phyloP scores from a whole-genome alignment of 139 green algal species.

The Monoraphidium neglectum region DNA sequence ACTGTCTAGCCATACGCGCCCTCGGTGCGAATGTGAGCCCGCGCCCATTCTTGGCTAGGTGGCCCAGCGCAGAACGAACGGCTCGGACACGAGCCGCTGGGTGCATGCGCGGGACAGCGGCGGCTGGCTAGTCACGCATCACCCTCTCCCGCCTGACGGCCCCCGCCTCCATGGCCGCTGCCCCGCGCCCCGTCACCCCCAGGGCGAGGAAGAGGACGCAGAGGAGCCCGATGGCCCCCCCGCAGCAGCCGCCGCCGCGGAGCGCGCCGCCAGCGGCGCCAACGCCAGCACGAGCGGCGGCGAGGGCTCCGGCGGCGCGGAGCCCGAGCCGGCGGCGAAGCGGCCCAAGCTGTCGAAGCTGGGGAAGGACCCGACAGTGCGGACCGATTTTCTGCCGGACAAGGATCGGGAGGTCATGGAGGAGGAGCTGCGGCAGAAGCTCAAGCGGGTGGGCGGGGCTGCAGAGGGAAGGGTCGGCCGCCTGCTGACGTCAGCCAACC shows the following conservation, averaged over 20 bases:
- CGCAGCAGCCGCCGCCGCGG: neutral
- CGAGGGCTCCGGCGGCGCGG: neutral
- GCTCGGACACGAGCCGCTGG: too few species aligned
- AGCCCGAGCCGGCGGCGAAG: slow-evolving; percentile 15
- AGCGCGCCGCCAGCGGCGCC: too few species aligned
- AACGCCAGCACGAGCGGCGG: slow-evolving; percentile 5
- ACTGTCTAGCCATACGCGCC: too few species aligned
- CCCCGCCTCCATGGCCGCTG: too few species aligned
- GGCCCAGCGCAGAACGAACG: too few species aligned
- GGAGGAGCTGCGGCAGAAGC: slow-evolving; percentile 69
- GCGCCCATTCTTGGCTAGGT: too few species aligned
- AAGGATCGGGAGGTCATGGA: slow-evolving; percentile 82
- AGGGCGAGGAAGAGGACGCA: slow-evolving; percentile 33
- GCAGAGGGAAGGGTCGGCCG: too few species aligned
- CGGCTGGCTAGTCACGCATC: too few species aligned
- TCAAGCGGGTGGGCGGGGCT: slow-evolving; percentile 54
- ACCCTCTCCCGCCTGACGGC: too few species aligned
- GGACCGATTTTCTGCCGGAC: slow-evolving; percentile 93
- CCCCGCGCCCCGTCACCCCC: neutral
- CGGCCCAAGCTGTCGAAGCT: slow-evolving; percentile 54
- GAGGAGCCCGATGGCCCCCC: slow-evolving; percentile 4
- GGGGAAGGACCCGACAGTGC: slow-evolving; percentile 86
- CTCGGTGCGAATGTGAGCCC: too few species aligned
- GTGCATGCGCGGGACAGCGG: too few species aligned
- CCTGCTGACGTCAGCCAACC: too few species aligned